These are phyloP conservation scores for Betula pendula DNA, from an alignment of 306 rosid species.

Conservation along the genomic window DNA sequence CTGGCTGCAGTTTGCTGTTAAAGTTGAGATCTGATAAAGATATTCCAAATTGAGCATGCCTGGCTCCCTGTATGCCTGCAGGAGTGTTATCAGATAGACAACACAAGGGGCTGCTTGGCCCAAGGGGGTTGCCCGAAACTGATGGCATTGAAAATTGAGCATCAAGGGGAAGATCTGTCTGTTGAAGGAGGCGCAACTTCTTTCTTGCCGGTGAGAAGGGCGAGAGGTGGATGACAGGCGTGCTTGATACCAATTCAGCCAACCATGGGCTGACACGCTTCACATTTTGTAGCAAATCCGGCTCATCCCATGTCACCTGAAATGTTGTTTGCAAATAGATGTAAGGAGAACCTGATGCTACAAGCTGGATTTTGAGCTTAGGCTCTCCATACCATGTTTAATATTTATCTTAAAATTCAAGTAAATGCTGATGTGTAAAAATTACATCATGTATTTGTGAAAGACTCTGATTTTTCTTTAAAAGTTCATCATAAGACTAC, in stretches of 20 bases:
- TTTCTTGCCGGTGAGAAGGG: conserved; percentile 81
- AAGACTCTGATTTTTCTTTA: background rate
- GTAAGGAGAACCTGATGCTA: background rate
- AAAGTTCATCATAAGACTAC: background rate
- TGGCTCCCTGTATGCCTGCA: conserved; percentile 99
- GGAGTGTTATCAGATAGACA: conserved; percentile 79
- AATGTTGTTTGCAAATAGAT: conserved; percentile 11
- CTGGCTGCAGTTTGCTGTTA: conserved; percentile 64
- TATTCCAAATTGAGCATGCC: conserved; percentile 98
- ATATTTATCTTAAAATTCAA: background rate
- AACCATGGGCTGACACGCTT: conserved; percentile 98
- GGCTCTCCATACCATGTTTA: conserved; percentile 4
- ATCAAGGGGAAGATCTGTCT: conserved; percentile 59
- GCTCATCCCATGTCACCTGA: conserved; percentile 98
- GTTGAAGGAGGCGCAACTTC: conserved; percentile 75
- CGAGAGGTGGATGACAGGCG: conserved; percentile 58
- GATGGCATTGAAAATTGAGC: conserved; percentile 61
- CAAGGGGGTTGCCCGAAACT: conserved; percentile 74
- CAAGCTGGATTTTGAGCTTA: conserved; percentile 4
- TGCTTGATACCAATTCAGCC: conserved; percentile 79
- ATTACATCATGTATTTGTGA: background rate
- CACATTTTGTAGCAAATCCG: conserved; percentile 96
- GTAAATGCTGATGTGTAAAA: background rate
- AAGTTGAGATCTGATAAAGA: conserved; percentile 80
- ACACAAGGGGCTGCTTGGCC: conserved; percentile 83